phyloP scores from a whole-genome alignment of 176 grass and related monocot species.

The Oryza coarctata region DNA sequence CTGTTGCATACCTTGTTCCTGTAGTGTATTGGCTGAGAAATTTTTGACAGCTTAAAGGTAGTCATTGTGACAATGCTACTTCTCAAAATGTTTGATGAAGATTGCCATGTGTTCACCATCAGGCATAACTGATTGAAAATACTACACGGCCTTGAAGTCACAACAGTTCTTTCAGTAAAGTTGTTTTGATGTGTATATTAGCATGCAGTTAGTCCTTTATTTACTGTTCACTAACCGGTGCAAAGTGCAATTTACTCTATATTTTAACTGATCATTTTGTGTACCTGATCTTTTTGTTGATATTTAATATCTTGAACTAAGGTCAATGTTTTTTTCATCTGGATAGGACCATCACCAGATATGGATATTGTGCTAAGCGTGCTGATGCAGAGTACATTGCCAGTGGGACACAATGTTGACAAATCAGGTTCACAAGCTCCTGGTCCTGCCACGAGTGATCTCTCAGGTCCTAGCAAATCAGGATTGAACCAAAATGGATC shows the following conservation, averaged over 20 bases:
- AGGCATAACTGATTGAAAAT: not conserved
- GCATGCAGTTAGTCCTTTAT: not conserved
- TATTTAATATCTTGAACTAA: conserved; percentile 14
- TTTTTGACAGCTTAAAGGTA: not conserved
- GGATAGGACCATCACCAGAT: conserved; percentile 69
- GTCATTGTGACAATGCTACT: not conserved
- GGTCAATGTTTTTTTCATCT: not conserved
- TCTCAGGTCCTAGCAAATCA: conserved; percentile 43
- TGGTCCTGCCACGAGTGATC: conserved; percentile 40
- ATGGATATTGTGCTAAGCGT: conserved; percentile 70
- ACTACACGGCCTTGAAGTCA: not conserved
- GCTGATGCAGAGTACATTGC: conserved; percentile 69
- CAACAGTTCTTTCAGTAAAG: not conserved
- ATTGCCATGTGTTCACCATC: not conserved
- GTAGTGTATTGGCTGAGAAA: conserved; percentile 10
- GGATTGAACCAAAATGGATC: conserved; percentile 81
- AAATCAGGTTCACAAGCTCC: conserved; percentile 57
- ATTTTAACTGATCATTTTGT: not conserved
- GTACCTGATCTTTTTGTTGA: not conserved
- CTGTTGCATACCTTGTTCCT: not conserved
- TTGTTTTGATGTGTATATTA: not conserved
- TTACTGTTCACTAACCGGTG: conserved; percentile 23
- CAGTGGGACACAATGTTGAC: conserved; percentile 33
- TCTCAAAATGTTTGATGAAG: not conserved
- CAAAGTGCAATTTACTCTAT: no score